These are phyloP conservation scores for Candida takata DNA, from an alignment of 805 yeast genomes.

Conservation along the genomic window DNA sequence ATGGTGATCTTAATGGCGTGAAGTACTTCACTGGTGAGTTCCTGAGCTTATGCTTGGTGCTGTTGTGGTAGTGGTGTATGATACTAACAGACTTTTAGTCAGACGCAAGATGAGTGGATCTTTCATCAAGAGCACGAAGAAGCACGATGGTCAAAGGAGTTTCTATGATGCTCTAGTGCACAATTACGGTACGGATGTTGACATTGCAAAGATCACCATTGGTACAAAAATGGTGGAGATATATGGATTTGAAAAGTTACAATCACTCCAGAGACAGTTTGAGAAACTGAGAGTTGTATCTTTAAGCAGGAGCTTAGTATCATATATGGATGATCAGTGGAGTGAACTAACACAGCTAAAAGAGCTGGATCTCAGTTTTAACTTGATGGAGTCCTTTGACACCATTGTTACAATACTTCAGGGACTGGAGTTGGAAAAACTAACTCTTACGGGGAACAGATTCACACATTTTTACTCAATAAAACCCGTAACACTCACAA, in stretches of 20 bases:
- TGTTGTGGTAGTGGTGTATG: too few relatives aligned
- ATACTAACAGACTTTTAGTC: constrained; percentile 9
- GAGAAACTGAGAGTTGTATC: constrained; percentile 40
- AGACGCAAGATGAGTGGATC: constrained; percentile 42
- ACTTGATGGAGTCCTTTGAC: constrained; percentile 40
- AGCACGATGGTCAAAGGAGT: constrained; percentile 24
- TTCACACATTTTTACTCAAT: constrained; percentile 18
- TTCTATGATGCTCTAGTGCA: constrained; percentile 44
- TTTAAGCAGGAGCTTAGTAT: constrained; percentile 39
- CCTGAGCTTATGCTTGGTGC: background rate
- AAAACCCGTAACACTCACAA: constrained; percentile 1
- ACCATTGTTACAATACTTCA: constrained; percentile 32
- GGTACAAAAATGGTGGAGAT: constrained; percentile 55
- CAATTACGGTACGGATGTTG: constrained; percentile 38
- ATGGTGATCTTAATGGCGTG: constrained; percentile 50
- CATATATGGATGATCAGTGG: constrained; percentile 8
- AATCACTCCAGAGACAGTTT: constrained; percentile 41
- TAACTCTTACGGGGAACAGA: constrained; percentile 52
- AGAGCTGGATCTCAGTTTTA: constrained; percentile 53
- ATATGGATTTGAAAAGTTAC: constrained; percentile 57
- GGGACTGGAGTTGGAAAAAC: constrained; percentile 28
- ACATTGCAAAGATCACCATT: constrained; percentile 31
- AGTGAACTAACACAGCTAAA: constrained; percentile 28
- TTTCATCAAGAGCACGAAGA: constrained; percentile 45
- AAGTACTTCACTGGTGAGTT: constrained; percentile 40